Conservation (phyloP, 2,329 filamentous ascomycete species). For the Fonsecaea monophora region DNA sequence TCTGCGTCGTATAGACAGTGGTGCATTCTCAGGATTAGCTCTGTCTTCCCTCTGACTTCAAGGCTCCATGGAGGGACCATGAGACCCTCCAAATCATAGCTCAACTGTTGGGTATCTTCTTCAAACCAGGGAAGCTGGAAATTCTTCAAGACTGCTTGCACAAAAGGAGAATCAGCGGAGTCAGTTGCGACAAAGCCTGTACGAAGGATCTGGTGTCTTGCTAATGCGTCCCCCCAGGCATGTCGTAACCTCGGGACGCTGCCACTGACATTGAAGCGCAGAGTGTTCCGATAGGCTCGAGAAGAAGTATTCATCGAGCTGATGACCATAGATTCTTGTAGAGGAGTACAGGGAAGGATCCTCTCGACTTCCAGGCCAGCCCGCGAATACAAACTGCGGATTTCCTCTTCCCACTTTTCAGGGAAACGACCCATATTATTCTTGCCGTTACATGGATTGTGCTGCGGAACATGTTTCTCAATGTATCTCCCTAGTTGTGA, state of each 20-base stretch:
- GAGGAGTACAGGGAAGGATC: constrained; percentile 80
- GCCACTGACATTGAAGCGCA: constrained; percentile 66
- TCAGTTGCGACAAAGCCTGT: constrained; percentile 76
- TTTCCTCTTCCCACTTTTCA: constrained; percentile 10
- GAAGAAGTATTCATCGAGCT: constrained; percentile 54
- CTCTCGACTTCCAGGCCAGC: constrained; percentile 53
- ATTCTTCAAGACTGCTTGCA: constrained; percentile 70
- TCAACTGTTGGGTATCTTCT: neutral
- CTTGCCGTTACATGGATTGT: neutral
- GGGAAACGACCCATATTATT: constrained; percentile 4
- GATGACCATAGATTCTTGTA: constrained; percentile 87
- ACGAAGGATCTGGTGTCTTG: constrained; percentile 76
- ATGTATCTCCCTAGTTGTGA: constrained; percentile 59
- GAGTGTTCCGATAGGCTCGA: constrained; percentile 73
- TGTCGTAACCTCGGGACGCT: constrained; percentile 58
- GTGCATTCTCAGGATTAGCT: constrained; percentile 65
- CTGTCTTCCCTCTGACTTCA: neutral
- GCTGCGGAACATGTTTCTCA: neutral
- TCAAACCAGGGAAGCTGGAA: constrained; percentile 53
- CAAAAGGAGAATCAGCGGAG: constrained; percentile 66
- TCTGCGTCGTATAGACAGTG: constrained; percentile 88
- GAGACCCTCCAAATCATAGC: constrained; percentile 15
- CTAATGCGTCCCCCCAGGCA: constrained; percentile 68
- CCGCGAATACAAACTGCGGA: constrained; percentile 16
- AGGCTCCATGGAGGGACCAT: constrained; percentile 36